Evolutionary conservation across 805 yeast species (phyloP).

Genomic region (Ogataea paraovalis): DNA sequence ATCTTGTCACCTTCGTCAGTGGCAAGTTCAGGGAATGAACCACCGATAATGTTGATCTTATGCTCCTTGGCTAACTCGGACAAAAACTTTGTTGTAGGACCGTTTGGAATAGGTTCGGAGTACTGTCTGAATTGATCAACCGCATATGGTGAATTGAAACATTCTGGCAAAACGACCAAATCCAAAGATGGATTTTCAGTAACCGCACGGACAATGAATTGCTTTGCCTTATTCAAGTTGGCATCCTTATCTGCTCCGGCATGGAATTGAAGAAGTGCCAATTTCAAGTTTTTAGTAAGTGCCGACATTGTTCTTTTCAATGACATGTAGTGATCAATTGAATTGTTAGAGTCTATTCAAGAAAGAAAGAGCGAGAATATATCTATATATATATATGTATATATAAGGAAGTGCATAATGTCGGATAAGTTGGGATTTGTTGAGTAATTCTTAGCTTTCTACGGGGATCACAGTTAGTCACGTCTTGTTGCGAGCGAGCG

Average conservation of each 20-base stretch:
- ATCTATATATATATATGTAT: background rate
- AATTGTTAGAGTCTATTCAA: no score
- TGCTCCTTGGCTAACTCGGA: conserved; percentile 63
- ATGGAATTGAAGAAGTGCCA: conserved; percentile 80
- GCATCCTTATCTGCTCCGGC: conserved; percentile 80
- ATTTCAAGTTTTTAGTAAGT: conserved; percentile 56
- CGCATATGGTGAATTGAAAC: conserved; percentile 94
- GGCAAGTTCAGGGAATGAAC: conserved; percentile 81
- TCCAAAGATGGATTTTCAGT: conserved; percentile 51
- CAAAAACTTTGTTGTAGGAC: conserved; percentile 61
- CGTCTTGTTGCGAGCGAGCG: no score
- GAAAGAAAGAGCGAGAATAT: background rate
- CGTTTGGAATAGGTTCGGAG: conserved; percentile 80
- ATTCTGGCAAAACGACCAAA: conserved; percentile 86
- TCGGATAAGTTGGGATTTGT: no score
- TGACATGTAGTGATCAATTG: conserved; percentile 25
- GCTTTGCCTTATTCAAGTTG: conserved; percentile 66
- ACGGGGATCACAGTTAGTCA: no score
- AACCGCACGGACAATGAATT: conserved; percentile 61
- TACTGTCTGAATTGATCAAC: conserved; percentile 82
- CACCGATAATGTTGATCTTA: conserved; percentile 72
- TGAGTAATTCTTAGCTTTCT: no score
- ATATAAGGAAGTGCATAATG: no score
- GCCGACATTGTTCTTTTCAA: conserved; percentile 15
- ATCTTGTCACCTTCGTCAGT: conserved; percentile 64